phyloP scores from a whole-genome alignment of 2,329 filamentous ascomycete species.

The Penicillium concentricum region DNA sequence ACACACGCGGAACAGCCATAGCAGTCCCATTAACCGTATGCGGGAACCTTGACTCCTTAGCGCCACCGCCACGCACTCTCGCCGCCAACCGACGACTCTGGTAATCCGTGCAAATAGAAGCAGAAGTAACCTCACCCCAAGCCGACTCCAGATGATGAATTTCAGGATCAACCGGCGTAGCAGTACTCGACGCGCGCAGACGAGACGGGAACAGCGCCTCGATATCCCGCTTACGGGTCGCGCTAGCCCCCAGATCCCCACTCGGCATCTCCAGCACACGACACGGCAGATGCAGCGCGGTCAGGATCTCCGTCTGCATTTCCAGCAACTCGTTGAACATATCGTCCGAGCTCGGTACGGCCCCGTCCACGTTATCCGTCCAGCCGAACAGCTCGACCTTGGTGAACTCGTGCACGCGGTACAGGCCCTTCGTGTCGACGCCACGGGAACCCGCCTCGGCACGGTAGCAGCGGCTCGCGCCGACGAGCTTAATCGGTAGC shows the following conservation, averaged over 20 bases:
- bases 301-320: constrained; percentile 81
- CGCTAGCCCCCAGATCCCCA: constrained; percentile 83
- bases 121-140: constrained; percentile 91
- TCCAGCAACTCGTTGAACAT: constrained; percentile 82
- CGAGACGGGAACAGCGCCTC: constrained; percentile 91
- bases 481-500: constrained; percentile 76
- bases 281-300: constrained; percentile 74
- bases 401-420: constrained; percentile 96
- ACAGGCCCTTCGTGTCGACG: constrained; percentile 87
- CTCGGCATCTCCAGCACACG: constrained; percentile 92
- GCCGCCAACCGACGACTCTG: constrained; percentile 82
- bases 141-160: constrained; percentile 54
- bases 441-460: constrained; percentile 91
- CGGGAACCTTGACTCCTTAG: constrained; percentile 64
- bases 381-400: constrained; percentile 98
- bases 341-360: constrained; percentile 34
- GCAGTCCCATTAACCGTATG: constrained; percentile 95
- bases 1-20: constrained; percentile 81
- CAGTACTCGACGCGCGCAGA: constrained; percentile 27
- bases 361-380: constrained; percentile 60
- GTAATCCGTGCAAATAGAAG: constrained; percentile 92
- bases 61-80: constrained; percentile 56
- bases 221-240: constrained; percentile 84
- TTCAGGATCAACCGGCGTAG: constrained; percentile 1
- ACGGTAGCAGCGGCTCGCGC: constrained; percentile 87